Conservation (phyloP, 164 flowering plant species). For the Vitis rotundifolia region DNA sequence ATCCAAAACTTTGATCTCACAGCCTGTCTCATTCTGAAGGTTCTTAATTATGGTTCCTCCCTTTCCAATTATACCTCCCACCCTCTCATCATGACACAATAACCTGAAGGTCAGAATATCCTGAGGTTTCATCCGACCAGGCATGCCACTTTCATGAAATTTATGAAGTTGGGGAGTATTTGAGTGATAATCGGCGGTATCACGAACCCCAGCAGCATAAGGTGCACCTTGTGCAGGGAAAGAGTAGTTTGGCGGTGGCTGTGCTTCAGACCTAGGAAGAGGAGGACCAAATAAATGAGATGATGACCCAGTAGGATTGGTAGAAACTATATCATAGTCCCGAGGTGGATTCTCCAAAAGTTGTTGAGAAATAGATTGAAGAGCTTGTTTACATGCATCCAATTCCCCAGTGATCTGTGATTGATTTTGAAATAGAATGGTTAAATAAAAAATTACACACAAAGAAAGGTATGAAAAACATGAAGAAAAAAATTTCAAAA, state of each 20-base stretch:
- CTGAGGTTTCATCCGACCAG: constrained; percentile 47
- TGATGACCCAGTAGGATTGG: constrained; percentile 39
- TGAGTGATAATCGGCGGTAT: constrained; percentile 41
- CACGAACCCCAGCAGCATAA: constrained; percentile 47
- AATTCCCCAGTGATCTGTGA: constrained; percentile 69
- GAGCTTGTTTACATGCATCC: constrained; percentile 73
- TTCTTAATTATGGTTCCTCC: constrained; percentile 75
- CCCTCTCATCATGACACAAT: constrained; percentile 67
- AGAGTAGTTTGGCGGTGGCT: constrained; percentile 31
- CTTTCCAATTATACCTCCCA: constrained; percentile 88
- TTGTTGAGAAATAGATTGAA: constrained; percentile 67
- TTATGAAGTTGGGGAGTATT: constrained; percentile 35
- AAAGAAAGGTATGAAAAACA: neutral
- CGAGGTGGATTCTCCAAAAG: constrained; percentile 62
- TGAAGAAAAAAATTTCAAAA: neutral
- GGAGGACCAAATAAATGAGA: constrained; percentile 40
- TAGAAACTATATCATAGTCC: constrained; percentile 47
- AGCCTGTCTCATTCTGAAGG: constrained; percentile 83
- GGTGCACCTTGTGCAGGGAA: constrained; percentile 46
- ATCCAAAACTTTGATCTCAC: constrained; percentile 82
- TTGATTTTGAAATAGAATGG: neutral
- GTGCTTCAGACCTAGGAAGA: constrained; percentile 35
- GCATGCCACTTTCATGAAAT: constrained; percentile 41
- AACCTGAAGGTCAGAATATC: constrained; percentile 63
- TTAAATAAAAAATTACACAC: neutral